These are phyloP conservation scores for Potentilla sterilis DNA, from an alignment of 306 rosid genomes.

Conservation along the genomic window DNA sequence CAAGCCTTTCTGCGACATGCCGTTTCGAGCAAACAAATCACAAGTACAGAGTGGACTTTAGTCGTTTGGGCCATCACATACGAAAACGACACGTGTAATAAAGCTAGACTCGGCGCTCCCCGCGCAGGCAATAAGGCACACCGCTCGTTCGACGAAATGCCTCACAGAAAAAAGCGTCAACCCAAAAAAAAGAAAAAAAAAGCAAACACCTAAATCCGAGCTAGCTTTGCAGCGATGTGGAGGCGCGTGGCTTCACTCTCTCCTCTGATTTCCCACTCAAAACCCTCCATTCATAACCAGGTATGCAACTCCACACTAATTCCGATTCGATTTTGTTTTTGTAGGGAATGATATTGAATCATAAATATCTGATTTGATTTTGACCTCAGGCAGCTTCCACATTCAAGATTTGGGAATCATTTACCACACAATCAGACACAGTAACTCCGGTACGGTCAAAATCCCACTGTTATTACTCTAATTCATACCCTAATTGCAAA, in stretches of 20 bases:
- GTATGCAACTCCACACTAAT: constrained; percentile 14
- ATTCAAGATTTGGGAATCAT: constrained; percentile 31
- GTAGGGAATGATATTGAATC: background rate
- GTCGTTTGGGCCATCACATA: background rate
- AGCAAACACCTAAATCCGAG: constrained; percentile 4
- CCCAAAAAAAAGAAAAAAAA: background rate
- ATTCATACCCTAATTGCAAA: background rate
- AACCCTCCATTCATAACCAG: constrained; percentile 35
- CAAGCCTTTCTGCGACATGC: background rate
- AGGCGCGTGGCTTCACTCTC: constrained; percentile 45
- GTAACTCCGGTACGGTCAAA: constrained; percentile 36
- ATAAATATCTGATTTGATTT: background rate
- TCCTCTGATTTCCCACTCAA: constrained; percentile 33
- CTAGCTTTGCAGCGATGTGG: constrained; percentile 42
- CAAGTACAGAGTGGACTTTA: background rate
- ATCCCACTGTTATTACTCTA: background rate
- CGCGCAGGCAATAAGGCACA: background rate
- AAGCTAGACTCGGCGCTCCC: background rate
- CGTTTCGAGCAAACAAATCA: background rate
- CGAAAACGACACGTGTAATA: background rate
- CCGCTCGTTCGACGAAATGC: constrained; percentile 33
- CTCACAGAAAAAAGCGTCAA: constrained; percentile 4
- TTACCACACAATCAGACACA: constrained; percentile 32
- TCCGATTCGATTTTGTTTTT: constrained; percentile 9
- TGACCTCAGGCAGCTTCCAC: constrained; percentile 41